Evolutionary conservation across 768 basidiomycete species (phyloP).

Genomic region (Agrocybe chaxingu): DNA sequence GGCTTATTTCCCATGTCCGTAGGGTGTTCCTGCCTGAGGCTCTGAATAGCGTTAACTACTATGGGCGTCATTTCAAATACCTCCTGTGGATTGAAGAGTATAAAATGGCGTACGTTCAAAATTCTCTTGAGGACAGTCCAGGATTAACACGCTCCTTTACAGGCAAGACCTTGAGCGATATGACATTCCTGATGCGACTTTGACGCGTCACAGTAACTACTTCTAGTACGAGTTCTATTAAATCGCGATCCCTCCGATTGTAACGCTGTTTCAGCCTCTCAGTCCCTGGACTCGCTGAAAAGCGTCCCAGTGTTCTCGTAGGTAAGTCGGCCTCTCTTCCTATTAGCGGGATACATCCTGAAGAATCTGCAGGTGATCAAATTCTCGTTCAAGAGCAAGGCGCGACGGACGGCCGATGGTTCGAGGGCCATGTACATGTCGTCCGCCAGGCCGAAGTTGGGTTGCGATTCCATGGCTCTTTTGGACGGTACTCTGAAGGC

Average conservation of each 20-base stretch:
- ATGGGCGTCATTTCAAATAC: constrained; percentile 44
- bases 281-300: constrained; percentile 51
- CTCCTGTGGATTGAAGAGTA: constrained; percentile 57
- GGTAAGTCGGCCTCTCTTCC: constrained; percentile 29
- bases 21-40: constrained; percentile 36
- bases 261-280: constrained; percentile 14
- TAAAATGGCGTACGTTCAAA: constrained; percentile 31
- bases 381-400: constrained; percentile 48
- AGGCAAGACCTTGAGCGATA: constrained; percentile 40
- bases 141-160: too few relatives aligned
- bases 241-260: too few relatives aligned
- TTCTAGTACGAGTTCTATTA: constrained; percentile 30
- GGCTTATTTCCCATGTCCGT: constrained; percentile 27
- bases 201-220: constrained; percentile 26
- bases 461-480: constrained; percentile 45
- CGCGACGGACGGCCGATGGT: constrained; percentile 44
- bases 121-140: too few relatives aligned
- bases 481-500: constrained; percentile 30
- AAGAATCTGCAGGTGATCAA: constrained; percentile 38
- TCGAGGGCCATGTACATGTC: constrained; percentile 54
- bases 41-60: constrained; percentile 31
- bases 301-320: constrained; percentile 52
- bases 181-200: constrained; percentile 29
- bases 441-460: constrained; percentile 48
- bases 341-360: background rate